Conservation (phyloP, 805 yeast genomes). For the Zygoascus ofunaensis region DNA sequence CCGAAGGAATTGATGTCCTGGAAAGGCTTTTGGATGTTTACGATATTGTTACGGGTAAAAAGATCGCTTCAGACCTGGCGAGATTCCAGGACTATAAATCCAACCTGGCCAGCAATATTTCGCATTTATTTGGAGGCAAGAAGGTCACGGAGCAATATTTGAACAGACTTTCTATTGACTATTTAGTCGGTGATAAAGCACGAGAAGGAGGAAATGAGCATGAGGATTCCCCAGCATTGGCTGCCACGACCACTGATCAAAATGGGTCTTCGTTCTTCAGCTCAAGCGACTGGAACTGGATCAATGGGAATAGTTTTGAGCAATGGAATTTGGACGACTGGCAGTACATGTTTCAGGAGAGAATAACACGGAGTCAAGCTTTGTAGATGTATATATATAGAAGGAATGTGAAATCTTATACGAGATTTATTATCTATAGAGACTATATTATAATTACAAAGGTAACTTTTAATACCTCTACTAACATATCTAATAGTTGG, state of each 20-base stretch:
- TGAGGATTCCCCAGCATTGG: neutral
- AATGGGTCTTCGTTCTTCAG: neutral
- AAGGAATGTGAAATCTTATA: too few species aligned
- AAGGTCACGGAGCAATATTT: constrained; percentile 3
- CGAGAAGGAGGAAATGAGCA: neutral
- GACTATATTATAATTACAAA: too few species aligned
- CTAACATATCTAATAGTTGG: too few species aligned
- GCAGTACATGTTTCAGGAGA: constrained; percentile 3
- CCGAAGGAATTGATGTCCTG: neutral
- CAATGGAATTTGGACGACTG: constrained; percentile 5
- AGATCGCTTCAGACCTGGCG: neutral
- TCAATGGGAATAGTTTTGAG: constrained; percentile 1
- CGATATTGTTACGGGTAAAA: neutral
- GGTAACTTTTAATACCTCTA: too few species aligned
- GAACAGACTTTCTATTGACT: constrained; percentile 3
- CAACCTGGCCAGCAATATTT: constrained; percentile 1
- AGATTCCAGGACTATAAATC: neutral
- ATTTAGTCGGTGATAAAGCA: neutral
- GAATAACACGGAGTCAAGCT: neutral
- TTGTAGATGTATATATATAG: neutral
- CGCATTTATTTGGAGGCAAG: constrained; percentile 5
- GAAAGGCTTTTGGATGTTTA: neutral
- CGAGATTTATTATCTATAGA: too few species aligned
- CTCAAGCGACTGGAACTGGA: constrained; percentile 5
- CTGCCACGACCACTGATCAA: neutral